A percentile compares a stretch with the other conserved stretches of the same genome.
Evolutionary conservation across 1,284 basidiomycete genomes (phyloP).

Genomic region (Papiliotrema nemorosa): DNA sequence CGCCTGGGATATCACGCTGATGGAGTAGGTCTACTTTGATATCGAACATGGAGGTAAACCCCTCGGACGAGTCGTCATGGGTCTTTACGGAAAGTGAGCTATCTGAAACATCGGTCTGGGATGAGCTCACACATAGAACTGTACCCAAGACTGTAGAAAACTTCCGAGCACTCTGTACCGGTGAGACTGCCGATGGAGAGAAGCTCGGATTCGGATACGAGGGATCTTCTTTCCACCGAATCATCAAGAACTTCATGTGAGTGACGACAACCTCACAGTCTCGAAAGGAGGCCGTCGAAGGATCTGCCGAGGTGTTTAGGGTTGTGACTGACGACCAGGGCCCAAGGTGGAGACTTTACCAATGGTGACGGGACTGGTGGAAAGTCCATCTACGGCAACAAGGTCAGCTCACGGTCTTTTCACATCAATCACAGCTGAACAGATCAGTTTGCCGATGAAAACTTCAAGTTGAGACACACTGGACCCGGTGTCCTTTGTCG

Average conservation of each 20-base stretch:
- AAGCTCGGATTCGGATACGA: slow-evolving; percentile 69
- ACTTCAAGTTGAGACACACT: slow-evolving; percentile 88
- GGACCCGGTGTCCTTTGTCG: slow-evolving; percentile 69
- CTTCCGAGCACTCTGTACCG: slow-evolving; percentile 66
- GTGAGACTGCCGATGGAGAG: slow-evolving; percentile 72
- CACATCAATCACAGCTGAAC: background rate
- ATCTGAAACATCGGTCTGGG: background rate
- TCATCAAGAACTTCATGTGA: slow-evolving; percentile 67
- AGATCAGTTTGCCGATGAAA: slow-evolving; percentile 61
- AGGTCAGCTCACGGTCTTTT: slow-evolving; percentile 14
- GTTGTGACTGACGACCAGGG: slow-evolving; percentile 45
- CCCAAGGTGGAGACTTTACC: slow-evolving; percentile 70
- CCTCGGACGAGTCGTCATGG: slow-evolving; percentile 76
- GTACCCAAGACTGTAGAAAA: slow-evolving; percentile 71
- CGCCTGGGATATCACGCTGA: background rate
- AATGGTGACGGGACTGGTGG: slow-evolving; percentile 62
- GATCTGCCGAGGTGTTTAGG: background rate
- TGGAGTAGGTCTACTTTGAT: slow-evolving; percentile 73
- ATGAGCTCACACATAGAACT: slow-evolving; percentile 55
- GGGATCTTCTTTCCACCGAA: slow-evolving; percentile 66
- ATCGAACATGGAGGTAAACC: slow-evolving; percentile 81
- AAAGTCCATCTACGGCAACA: slow-evolving; percentile 59
- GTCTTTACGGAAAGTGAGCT: slow-evolving; percentile 70
- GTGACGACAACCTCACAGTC: no score
- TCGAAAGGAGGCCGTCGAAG: no score